Base-by-base conservation (phyloP, 176 grass and related monocot genomes). In the Zoysia pacifica region DNA sequence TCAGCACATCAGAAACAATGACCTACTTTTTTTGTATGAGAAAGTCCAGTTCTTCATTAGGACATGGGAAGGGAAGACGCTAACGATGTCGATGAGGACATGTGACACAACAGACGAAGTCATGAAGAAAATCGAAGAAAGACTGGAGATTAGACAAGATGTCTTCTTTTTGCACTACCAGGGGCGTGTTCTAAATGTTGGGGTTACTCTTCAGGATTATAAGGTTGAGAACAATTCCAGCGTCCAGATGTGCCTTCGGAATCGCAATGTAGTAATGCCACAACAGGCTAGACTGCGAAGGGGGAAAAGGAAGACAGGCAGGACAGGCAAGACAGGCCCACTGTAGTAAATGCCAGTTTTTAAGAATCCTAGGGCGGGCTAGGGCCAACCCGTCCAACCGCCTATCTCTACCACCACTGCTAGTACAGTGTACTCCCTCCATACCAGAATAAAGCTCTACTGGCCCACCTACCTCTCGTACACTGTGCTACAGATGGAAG, bases 21-120 rank as follows among this genome's bases (percentile, higher is more conserved):
- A 76, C 2, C 36, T 53, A 37, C 48, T 88, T 56, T 35, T 55
- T 18, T n/a, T 70, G 14, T 2, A 79, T 35, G 51, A 37, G 69
- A 39, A 3, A 15, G 38, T 80, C 11, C 47, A 80, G 7, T 58
- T 84, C 69, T 88, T 89, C 18, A 0, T 89, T 16, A 84, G 51
- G 65, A 70, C 76, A n/a, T 84, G 58, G 58, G 76, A 84, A 69
- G 87, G 81, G 28, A 84, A 54, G 81, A 80, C 70, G 1, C 7
- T 88, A 63, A 58, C 35, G 1, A 70, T 88, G 70, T 52, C 28
- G 4, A 28, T 70, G 55, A 35, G 16, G n/a, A 65, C 15, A 48
- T 75, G 18, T 4, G 77, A 70, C 70, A 74, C 70, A 2, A 46
- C 4, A 10, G 4, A 79, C 35, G 41, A 75, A 9, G 71, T 84